phyloP scores from a whole-genome alignment of 768 basidiomycete species.

The Cystofilobasidium macerans region DNA sequence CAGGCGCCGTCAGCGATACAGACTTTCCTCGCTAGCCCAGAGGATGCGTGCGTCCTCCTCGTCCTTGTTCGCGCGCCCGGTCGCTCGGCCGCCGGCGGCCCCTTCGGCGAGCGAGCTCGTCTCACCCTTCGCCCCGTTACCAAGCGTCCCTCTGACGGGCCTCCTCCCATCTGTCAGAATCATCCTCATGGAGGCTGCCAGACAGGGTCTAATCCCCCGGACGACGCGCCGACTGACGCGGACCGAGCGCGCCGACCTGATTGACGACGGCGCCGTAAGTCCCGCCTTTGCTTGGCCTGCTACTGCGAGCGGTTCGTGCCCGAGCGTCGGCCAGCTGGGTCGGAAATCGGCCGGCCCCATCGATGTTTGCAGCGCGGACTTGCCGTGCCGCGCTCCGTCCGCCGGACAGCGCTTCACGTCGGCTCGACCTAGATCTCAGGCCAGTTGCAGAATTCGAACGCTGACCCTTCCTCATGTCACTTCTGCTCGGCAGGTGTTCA shows the following conservation, averaged over 20 bases:
- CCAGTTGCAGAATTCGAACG: not conserved
- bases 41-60: conserved; percentile 1
- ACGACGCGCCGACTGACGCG: conserved; percentile 1
- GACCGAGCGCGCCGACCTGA: not conserved
- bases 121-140: not conserved
- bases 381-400: too few relatives aligned
- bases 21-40: not conserved
- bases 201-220: not conserved
- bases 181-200: not conserved
- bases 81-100: not conserved
- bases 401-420: too few relatives aligned
- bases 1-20: not conserved
- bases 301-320: too few relatives aligned
- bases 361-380: too few relatives aligned
- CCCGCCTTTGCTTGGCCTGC: not conserved
- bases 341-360: too few relatives aligned
- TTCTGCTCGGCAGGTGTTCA: not conserved
- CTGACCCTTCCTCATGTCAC: not conserved
- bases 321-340: too few relatives aligned
- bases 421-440: too few relatives aligned
- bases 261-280: not conserved
- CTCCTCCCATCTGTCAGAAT: not conserved
- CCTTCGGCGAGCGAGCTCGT: not conserved
- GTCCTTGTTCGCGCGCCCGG: not conserved
- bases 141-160: not conserved